Evolutionary conservation across 192 early-diverging fungal genomes (phyloP).

Genomic region (Backusella sp.): DNA sequence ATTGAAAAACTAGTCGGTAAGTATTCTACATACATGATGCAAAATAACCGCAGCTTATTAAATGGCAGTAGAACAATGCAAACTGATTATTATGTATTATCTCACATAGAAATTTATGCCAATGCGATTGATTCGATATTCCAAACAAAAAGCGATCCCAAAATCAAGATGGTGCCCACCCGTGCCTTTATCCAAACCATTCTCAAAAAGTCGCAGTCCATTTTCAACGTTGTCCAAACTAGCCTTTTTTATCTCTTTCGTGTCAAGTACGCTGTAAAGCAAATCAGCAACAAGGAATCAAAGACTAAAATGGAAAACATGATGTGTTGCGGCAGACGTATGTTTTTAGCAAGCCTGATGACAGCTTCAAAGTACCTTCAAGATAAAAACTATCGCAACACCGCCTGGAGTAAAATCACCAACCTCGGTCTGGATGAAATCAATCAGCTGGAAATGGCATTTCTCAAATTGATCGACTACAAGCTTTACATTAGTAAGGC

Average conservation of each 20-base stretch:
- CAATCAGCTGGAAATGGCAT: conserved; percentile 76
- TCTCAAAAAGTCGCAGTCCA: conserved; percentile 61
- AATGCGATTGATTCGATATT: conserved; percentile 64
- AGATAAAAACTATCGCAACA: conserved; percentile 83
- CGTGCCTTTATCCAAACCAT: conserved; percentile 64
- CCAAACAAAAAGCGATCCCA: conserved; percentile 29
- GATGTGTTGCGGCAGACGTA: conserved; percentile 70
- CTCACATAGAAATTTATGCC: conserved; percentile 54
- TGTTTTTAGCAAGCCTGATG: conserved; percentile 85
- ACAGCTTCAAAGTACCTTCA: conserved; percentile 83
- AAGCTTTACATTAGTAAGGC: conserved; percentile 61
- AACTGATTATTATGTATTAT: not conserved
- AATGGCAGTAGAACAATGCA: not conserved
- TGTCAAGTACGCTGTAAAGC: conserved; percentile 45
- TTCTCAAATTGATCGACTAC: conserved; percentile 79
- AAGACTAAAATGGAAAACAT: conserved; percentile 37
- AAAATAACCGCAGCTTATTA: not conserved
- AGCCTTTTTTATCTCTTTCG: conserved; percentile 69
- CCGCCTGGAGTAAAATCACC: conserved; percentile 84
- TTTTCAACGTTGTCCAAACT: conserved; percentile 69
- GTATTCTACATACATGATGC: not conserved
- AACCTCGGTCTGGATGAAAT: conserved; percentile 75
- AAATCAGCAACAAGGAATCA: conserved; percentile 11
- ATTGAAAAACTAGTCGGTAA: conserved; percentile 18
- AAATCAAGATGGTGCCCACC: conserved; percentile 48